phyloP scores from a whole-genome alignment of 495 filamentous ascomycete genomes.

The Cladorrhinum samala region DNA sequence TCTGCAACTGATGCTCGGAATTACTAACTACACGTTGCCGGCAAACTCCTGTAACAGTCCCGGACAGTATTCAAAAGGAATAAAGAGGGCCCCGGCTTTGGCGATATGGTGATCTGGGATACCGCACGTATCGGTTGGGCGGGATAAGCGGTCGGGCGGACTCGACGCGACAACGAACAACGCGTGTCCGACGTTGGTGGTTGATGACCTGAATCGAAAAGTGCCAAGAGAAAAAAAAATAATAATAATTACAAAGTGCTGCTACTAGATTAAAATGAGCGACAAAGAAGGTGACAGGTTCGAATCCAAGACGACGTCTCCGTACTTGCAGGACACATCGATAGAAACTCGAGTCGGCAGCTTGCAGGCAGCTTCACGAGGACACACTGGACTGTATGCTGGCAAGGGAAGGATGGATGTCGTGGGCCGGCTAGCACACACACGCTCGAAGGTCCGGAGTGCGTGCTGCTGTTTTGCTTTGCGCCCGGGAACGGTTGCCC shows the following conservation, averaged over 20 bases:
- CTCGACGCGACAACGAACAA: conserved; percentile 29
- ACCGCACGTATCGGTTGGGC: background rate
- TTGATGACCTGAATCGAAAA: conserved; percentile 17
- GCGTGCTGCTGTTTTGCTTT: conserved; percentile 16
- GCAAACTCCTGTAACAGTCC: conserved; percentile 2
- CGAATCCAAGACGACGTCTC: conserved; percentile 16
- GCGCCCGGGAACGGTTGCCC: conserved; percentile 15
- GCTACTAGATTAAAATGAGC: conserved; percentile 27
- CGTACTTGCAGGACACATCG: conserved; percentile 23
- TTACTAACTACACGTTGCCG: conserved; percentile 22
- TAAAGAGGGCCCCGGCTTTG: background rate
- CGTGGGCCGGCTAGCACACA: conserved; percentile 14
- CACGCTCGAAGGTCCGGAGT: too few species aligned
- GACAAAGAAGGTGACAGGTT: conserved; percentile 24
- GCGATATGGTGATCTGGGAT: background rate
- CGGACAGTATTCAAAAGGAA: background rate
- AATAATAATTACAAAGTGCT: conserved; percentile 24
- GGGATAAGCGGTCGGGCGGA: conserved; percentile 10
- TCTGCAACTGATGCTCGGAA: conserved; percentile 33
- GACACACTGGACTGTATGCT: too few species aligned
- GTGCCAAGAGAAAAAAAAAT: conserved; percentile 11
- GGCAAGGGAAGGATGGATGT: conserved; percentile 21
- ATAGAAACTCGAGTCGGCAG: conserved; percentile 21
- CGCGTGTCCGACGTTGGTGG: conserved; percentile 27
- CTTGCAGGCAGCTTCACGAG: conserved; percentile 14